These are phyloP conservation scores for Saxispiralis lemnorum DNA, from an alignment of 495 filamentous ascomycete genomes.

Conservation along the genomic window DNA sequence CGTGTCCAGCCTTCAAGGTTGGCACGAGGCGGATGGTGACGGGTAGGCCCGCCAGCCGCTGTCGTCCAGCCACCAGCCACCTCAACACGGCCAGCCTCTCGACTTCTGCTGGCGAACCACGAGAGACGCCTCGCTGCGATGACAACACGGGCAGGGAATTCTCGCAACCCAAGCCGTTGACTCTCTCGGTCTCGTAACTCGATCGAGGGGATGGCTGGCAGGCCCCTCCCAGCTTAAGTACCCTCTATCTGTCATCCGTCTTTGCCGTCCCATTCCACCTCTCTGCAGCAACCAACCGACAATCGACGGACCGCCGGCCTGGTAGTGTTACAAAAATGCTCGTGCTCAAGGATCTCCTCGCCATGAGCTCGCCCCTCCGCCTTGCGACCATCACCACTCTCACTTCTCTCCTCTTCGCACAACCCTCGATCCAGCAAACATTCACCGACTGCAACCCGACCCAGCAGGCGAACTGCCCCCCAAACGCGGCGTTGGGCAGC, in stretches of 20 bases:
- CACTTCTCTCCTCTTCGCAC: conserved; percentile 16
- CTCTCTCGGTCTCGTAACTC: neutral
- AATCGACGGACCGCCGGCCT: neutral
- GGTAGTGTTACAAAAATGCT: conserved; percentile 3
- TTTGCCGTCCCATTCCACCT: neutral
- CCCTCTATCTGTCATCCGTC: neutral
- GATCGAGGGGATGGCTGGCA: neutral
- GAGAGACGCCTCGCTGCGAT: no score
- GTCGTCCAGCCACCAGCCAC: no score
- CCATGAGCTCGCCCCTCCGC: conserved; percentile 13
- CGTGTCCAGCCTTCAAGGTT: neutral
- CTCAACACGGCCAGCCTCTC: no score
- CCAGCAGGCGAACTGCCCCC: conserved; percentile 45
- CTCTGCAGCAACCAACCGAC: neutral
- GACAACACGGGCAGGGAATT: no score
- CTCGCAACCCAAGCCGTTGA: no score
- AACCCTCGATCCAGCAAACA: conserved; percentile 35
- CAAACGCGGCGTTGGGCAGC: conserved; percentile 67
- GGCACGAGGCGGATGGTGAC: no score
- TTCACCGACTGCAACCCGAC: conserved; percentile 48
- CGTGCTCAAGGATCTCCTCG: conserved; percentile 4
- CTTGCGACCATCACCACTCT: conserved; percentile 13
- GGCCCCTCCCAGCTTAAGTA: neutral
- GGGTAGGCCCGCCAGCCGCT: no score
- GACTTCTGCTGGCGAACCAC: no score